Percentiles rank a stretch among this genome's conserved stretches.
Evolutionary conservation across 1,284 basidiomycete species (phyloP).

Genomic region (Ustilago esculenta): DNA sequence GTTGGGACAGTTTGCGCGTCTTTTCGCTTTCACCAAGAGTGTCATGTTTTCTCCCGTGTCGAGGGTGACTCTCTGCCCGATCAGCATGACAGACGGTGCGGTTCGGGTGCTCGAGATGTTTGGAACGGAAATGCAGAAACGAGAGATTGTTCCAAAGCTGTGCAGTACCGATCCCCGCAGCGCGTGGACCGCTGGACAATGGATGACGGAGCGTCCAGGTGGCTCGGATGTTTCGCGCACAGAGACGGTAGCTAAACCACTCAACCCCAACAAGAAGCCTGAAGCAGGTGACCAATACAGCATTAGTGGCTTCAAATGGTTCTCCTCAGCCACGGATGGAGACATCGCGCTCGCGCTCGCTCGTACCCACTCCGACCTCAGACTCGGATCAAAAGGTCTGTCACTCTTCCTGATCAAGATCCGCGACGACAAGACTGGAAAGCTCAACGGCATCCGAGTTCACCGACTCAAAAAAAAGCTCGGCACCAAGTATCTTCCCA

Average conservation of each 20-base stretch:
- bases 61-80: slow-evolving; percentile 53
- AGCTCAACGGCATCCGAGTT: slow-evolving; percentile 76
- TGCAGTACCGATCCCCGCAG: slow-evolving; percentile 73
- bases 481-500: slow-evolving; percentile 79
- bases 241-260: slow-evolving; percentile 74
- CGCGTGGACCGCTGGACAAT: slow-evolving; percentile 81
- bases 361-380: slow-evolving; percentile 70
- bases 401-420: slow-evolving; percentile 71
- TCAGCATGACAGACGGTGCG: slow-evolving; percentile 81
- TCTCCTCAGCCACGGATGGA: slow-evolving; percentile 82
- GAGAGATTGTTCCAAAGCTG: slow-evolving; percentile 71
- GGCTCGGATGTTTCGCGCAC: slow-evolving; percentile 81
- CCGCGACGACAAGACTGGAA: slow-evolving; percentile 29
- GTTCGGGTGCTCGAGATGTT: slow-evolving; percentile 77
- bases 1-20: slow-evolving; percentile 28
- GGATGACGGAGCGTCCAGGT: slow-evolving; percentile 74
- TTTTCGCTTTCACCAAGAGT: slow-evolving; percentile 36
- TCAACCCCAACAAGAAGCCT: slow-evolving; percentile 61
- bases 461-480: slow-evolving; percentile 81
- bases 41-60: slow-evolving; percentile 45
- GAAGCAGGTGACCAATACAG: slow-evolving; percentile 62
- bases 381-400: slow-evolving; percentile 69
- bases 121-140: slow-evolving; percentile 74
- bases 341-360: slow-evolving; percentile 78
- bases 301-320: slow-evolving; percentile 70